These are phyloP conservation scores for Solanum sejunctum DNA, from an alignment of 257 asterid species.

Conservation along the genomic window DNA sequence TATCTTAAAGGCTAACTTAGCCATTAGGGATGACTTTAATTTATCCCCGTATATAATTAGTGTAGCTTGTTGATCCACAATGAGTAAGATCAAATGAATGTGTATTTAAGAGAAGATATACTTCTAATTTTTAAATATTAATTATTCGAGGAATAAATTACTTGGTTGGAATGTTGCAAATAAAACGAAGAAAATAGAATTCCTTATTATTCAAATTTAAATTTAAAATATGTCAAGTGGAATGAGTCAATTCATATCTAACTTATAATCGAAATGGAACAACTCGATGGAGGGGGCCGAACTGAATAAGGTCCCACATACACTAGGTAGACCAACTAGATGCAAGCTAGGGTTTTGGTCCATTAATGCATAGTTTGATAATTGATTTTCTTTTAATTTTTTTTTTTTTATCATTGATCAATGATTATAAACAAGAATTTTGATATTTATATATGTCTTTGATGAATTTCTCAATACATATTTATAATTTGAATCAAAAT, in stretches of 20 bases:
- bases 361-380: too few relatives aligned
- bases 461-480: background rate
- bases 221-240: background rate
- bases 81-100: background rate
- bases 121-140: background rate
- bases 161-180: background rate
- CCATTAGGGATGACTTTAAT: background rate
- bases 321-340: background rate
- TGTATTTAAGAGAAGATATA: background rate
- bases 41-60: background rate
- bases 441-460: background rate
- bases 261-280: background rate
- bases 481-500: background rate
- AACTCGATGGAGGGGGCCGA: background rate
- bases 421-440: background rate
- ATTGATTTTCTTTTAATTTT: background rate
- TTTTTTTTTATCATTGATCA: too few relatives aligned
- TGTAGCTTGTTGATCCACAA: background rate
- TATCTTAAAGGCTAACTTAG: background rate
- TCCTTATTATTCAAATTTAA: too few relatives aligned
- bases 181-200: background rate
- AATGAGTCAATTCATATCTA: too few relatives aligned
- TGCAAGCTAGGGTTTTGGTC: background rate
- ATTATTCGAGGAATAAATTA: background rate
- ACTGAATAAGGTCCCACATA: background rate